Evolutionary conservation across 306 rosid species (phyloP), one percentile per base, ranked within the genome.

Genomic region (Hylodesmum podocarpum): DNA sequence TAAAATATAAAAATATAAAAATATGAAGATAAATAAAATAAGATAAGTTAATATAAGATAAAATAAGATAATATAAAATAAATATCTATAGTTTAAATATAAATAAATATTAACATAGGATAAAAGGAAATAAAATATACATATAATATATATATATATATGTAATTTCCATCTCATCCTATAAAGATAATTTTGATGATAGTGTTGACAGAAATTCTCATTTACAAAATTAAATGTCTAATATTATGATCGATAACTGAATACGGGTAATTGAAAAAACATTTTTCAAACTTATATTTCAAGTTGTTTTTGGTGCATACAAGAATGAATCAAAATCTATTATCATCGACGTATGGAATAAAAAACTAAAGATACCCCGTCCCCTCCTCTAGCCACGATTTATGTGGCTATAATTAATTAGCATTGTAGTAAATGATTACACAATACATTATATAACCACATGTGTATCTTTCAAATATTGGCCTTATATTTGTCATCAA

Each of bases 381-480:
- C n/a, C 62, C 27, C 54, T 57, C 64, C 16, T 8, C 10, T 9
- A 4, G 47, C 15, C 16, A 9, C 4, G 37, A 43, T 64, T 27
- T 21, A 24, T 58, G 64, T 58, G 73, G 82, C 55, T 49, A 78
- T 70, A 10, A 78, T 78, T 34, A 34, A 50, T 50, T 54, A 54
- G 22, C 4, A 54, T 72, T 53, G 61, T 72, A 0, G 64, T 72
- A 39, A 54, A 72, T 72, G 51, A 72, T 72, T 72, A 72, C 66
- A 54, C 47, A 72, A 53, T 54, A 53, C 77, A 72, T n/a, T n/a
- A n/a, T 54, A 54, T 54, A 16, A 37, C 14, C 82, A 59, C 82
- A 78, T 70, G 63, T 36, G 25, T 66, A 41, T 21, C 50, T 53
- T 49, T 54, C 24, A 22, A 72, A 72, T 53, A 57, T 36, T 72